A percentile compares a stretch with the other conserved stretches of the same genome.
Evolutionary conservation across 176 grass and related monocot genomes (phyloP).

Genomic region (Ensete ventricosum): DNA sequence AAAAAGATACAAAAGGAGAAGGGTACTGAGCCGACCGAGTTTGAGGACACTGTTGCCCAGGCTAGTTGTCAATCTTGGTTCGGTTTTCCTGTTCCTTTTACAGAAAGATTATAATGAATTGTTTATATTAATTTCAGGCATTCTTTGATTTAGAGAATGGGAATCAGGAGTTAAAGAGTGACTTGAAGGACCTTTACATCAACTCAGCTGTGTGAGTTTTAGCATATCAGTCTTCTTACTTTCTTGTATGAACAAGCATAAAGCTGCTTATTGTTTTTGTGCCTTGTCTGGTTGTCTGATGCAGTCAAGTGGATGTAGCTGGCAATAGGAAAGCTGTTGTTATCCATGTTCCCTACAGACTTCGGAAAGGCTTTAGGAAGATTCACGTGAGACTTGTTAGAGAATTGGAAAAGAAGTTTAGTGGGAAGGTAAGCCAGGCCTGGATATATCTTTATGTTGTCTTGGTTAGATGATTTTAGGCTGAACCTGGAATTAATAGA

Average conservation of each 20-base stretch:
- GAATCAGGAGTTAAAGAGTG: slow-evolving; percentile 7
- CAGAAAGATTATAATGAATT: not conserved
- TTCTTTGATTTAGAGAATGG: slow-evolving; percentile 10
- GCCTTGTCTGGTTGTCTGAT: not conserved
- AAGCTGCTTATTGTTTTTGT: not conserved
- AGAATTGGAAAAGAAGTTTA: slow-evolving; percentile 20
- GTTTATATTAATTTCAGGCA: not conserved
- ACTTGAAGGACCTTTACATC: slow-evolving; percentile 11
- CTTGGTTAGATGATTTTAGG: too few relatives aligned
- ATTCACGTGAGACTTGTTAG: slow-evolving; percentile 13
- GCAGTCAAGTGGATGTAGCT: slow-evolving; percentile 4
- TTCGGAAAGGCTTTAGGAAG: slow-evolving; percentile 2
- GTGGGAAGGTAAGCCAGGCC: slow-evolving; percentile 4
- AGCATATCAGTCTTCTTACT: too few relatives aligned
- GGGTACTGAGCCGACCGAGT: slow-evolving; percentile 20
- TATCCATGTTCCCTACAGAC: slow-evolving; percentile 7
- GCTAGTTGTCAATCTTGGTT: not conserved
- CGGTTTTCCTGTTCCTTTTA: not conserved
- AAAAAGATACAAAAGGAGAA: slow-evolving; percentile 34
- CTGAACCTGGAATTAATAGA: too few relatives aligned
- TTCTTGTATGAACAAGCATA: too few relatives aligned
- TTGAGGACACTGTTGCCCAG: slow-evolving; percentile 21
- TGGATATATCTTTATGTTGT: slow-evolving; percentile 6
- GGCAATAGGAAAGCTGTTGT: slow-evolving; percentile 5
- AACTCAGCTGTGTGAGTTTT: not conserved